Conservation (phyloP, 768 basidiomycete genomes). For the Pleurotus tuber-regium region DNA sequence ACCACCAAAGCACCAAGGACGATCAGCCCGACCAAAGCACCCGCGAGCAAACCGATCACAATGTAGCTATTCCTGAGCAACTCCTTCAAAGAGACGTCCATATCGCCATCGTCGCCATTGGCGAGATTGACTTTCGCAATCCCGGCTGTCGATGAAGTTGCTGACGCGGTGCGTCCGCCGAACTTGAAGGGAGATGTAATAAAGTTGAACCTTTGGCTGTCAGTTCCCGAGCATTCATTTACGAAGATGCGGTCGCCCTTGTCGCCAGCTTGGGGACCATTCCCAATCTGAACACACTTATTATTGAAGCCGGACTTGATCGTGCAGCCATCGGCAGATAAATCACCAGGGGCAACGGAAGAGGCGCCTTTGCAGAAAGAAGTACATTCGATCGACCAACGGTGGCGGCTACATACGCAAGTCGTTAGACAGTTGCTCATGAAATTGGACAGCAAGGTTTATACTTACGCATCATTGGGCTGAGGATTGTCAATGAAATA, state of each 20-base stretch:
- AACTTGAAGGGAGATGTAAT: constrained; percentile 7
- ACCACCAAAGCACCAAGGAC: not conserved
- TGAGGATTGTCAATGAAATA: no score
- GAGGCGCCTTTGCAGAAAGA: not conserved
- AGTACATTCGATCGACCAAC: constrained; percentile 1
- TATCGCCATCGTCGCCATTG: not conserved
- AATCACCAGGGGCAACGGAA: not conserved
- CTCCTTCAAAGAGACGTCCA: not conserved
- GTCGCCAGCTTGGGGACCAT: constrained; percentile 1
- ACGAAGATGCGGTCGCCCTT: constrained; percentile 9
- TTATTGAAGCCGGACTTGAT: constrained; percentile 7
- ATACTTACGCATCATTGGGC: no score
- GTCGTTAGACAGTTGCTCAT: not conserved
- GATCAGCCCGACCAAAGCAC: not conserved
- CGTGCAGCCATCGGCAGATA: constrained; percentile 6
- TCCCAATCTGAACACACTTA: constrained; percentile 7
- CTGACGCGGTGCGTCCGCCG: no score
- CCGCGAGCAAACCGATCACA: constrained; percentile 2
- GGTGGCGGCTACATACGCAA: not conserved
- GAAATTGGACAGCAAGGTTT: not conserved
- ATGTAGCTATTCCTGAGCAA: constrained; percentile 7
- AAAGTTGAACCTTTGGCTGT: constrained; percentile 8
- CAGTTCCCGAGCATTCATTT: not conserved
- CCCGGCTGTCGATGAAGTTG: no score
- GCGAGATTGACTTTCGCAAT: constrained; percentile 3